A percentile compares a stretch with the other conserved stretches of the same genome.
Conservation (phyloP, 495 filamentous ascomycete genomes). For the Choiromyces venosus region DNA sequence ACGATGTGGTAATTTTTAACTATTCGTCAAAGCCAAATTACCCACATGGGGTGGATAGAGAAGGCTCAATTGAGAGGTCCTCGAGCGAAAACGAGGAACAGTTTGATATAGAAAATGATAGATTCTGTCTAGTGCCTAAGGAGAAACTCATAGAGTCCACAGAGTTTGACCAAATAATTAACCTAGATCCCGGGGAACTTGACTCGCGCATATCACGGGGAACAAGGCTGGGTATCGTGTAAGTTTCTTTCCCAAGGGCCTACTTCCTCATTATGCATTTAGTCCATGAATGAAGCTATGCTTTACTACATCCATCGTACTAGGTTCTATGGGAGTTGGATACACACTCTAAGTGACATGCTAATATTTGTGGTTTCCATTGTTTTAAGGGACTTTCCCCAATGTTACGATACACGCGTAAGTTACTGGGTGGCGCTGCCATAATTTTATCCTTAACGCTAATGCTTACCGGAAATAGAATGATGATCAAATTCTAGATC, state of each 20-base stretch:
- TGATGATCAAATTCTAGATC: not conserved
- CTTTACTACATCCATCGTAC: no score
- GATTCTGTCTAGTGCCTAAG: not conserved
- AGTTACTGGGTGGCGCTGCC: not conserved
- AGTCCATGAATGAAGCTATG: no score
- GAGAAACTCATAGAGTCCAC: not conserved
- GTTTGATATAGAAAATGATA: not conserved
- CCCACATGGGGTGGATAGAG: not conserved
- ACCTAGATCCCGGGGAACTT: no score
- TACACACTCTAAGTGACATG: no score
- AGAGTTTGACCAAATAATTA: not conserved
- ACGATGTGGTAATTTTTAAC: not conserved
- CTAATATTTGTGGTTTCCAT: not conserved
- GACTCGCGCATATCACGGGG: no score
- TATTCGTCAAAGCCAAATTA: not conserved
- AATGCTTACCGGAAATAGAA: not conserved
- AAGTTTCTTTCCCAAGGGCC: not conserved
- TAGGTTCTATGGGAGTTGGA: no score
- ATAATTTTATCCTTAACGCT: not conserved
- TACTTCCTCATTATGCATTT: no score
- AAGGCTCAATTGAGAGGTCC: not conserved
- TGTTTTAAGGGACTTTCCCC: not conserved
- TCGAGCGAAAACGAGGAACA: no score
- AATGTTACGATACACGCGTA: not conserved
- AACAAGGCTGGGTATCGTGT: not conserved